Conservation (phyloP, 2,329 filamentous ascomycete genomes). For the Botrytis fabae region DNA sequence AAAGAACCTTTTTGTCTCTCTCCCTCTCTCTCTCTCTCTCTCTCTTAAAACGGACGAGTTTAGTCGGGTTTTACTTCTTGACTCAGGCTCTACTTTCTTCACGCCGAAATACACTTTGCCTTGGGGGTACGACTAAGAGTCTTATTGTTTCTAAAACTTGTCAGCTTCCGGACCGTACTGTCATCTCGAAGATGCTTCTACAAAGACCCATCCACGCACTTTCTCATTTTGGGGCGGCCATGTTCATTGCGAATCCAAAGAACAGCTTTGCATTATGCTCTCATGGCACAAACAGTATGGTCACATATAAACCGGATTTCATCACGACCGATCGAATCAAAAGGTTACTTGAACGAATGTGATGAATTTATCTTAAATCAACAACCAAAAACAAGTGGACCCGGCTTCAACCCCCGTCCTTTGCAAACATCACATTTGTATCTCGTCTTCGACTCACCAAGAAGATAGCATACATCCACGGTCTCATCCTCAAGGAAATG, state of each 20-base stretch:
- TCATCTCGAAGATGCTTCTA: neutral
- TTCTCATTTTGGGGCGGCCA: neutral
- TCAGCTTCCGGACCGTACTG: neutral
- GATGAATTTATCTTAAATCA: slow-evolving; percentile 1
- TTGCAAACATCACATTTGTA: neutral
- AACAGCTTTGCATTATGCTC: neutral
- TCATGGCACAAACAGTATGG: neutral
- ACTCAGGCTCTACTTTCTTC: neutral
- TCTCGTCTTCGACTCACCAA: neutral
- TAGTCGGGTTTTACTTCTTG: too few relatives aligned
- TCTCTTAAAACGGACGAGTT: neutral
- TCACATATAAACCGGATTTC: neutral
- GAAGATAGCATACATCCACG: neutral
- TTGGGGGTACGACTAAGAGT: neutral
- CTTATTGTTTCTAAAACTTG: neutral
- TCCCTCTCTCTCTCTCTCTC: neutral
- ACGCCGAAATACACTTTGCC: neutral
- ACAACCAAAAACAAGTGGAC: neutral
- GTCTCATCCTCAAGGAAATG: neutral
- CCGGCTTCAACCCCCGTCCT: neutral
- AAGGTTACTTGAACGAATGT: neutral
- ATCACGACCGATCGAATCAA: neutral
- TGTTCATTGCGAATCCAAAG: neutral
- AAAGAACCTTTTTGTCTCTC: neutral
- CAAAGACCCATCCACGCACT: neutral